Conservation (phyloP, 371 early-diverging fungal genomes). For the Rhizopus delemar region DNA sequence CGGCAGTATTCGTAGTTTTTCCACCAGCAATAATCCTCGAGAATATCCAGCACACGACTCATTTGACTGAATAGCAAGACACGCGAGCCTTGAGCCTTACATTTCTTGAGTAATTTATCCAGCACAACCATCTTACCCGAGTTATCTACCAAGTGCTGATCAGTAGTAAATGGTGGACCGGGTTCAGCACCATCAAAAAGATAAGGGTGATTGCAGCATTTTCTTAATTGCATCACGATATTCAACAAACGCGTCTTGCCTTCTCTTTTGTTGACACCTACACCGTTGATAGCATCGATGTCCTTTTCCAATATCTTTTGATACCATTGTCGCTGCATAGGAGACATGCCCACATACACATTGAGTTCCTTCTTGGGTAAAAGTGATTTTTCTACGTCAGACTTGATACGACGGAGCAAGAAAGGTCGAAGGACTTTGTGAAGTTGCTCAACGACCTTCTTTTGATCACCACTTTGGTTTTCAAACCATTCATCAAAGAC, state of each 20-base stretch:
- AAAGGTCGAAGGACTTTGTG: conserved; percentile 95
- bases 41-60: conserved; percentile 97
- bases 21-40: conserved; percentile 98
- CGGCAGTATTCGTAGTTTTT: conserved; percentile 93
- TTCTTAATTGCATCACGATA: conserved; percentile 99
- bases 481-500: conserved; percentile 94
- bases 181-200: conserved; percentile 95
- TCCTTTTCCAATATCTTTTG: conserved; percentile 97
- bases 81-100: conserved; percentile 92
- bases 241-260: conserved; percentile 92
- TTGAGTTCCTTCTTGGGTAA: conserved; percentile 97
- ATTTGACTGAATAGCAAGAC: conserved; percentile 98
- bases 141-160: conserved; percentile 95
- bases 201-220: conserved; percentile 99
- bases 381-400: conserved; percentile 96
- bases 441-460: conserved; percentile 86
- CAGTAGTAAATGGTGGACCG: conserved; percentile 95
- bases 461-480: conserved; percentile 74
- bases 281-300: conserved; percentile 93
- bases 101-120: conserved; percentile 85
- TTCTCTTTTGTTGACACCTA: conserved; percentile 63
- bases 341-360: conserved; percentile 93
- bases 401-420: conserved; percentile 96
- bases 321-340: conserved; percentile 98
- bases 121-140: conserved; percentile 93